phyloP scores from a whole-genome alignment of 2,329 filamentous ascomycete species.

The Colletotrichum gloeosporioides region DNA sequence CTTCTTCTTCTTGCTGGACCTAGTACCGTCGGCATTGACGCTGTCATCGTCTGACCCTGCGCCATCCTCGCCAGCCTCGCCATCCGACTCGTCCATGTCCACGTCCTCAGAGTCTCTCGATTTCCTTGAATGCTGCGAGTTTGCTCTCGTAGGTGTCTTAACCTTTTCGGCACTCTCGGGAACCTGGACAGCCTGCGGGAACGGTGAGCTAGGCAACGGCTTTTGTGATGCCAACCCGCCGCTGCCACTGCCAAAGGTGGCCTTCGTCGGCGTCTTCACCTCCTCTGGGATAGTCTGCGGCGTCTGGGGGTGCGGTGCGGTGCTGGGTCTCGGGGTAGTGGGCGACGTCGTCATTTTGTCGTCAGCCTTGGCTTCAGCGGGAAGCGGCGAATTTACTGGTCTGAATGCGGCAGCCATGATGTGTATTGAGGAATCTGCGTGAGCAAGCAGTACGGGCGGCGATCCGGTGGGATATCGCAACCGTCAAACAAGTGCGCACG shows the following conservation, averaged over 20 bases:
- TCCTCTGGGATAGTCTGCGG: slow-evolving; percentile 42
- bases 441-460: background rate
- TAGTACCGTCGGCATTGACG: slow-evolving; percentile 66
- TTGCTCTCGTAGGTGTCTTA: slow-evolving; percentile 53
- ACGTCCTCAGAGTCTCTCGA: slow-evolving; percentile 72
- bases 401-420: slow-evolving; percentile 54
- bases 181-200: slow-evolving; percentile 54
- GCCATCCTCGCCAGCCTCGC: slow-evolving; percentile 60
- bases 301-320: slow-evolving; percentile 33
- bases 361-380: slow-evolving; percentile 35
- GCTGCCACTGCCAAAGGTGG: slow-evolving; percentile 48
- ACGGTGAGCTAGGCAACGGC: slow-evolving; percentile 59
- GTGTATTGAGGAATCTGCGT: background rate
- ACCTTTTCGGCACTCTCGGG: slow-evolving; percentile 49
- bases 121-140: slow-evolving; percentile 66
- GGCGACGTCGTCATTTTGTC: slow-evolving; percentile 42
- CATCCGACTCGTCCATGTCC: slow-evolving; percentile 79
- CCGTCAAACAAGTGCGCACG: background rate
- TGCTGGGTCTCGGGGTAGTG: slow-evolving; percentile 39
- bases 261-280: slow-evolving; percentile 67
- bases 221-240: slow-evolving; percentile 50
- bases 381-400: slow-evolving; percentile 50
- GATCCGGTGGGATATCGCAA: slow-evolving; percentile 22
- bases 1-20: slow-evolving; percentile 92
- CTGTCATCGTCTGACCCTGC: slow-evolving; percentile 69